A percentile compares a stretch with the other conserved stretches of the same genome.
Conservation (phyloP, 345 rosid genomes). For the Pelargonium nanum region DNA sequence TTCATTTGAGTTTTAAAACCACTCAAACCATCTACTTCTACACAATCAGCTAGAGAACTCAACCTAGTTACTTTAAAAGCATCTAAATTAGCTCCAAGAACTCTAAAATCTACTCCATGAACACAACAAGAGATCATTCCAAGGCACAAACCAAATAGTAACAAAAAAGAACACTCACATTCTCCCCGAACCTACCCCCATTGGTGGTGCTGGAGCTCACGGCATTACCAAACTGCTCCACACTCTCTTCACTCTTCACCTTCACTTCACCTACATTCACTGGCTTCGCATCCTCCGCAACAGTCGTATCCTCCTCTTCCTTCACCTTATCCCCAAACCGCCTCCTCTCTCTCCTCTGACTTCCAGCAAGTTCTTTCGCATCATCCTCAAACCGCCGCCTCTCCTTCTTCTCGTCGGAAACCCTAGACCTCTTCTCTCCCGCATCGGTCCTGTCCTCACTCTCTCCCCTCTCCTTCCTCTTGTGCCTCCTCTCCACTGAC, state of each 20-base stretch:
- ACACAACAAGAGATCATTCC: neutral
- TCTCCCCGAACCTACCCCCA: too few species aligned
- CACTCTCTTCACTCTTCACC: too few species aligned
- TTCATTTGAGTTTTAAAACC: neutral
- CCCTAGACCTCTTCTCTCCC: conserved; percentile 37
- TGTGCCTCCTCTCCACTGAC: conserved; percentile 18
- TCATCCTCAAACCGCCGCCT: conserved; percentile 52
- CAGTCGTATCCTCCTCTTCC: neutral
- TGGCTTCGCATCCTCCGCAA: too few species aligned
- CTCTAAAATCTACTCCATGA: too few species aligned
- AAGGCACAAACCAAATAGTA: neutral
- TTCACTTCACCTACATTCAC: too few species aligned
- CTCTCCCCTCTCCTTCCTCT: conserved; percentile 25
- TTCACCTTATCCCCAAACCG: conserved; percentile 13
- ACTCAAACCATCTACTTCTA: neutral
- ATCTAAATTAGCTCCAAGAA: too few species aligned
- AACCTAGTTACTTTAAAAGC: neutral
- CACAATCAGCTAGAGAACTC: neutral
- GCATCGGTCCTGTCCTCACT: conserved; percentile 23
- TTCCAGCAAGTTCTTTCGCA: conserved; percentile 8
- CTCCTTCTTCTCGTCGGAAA: conserved; percentile 24
- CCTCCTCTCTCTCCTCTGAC: conserved; percentile 19
- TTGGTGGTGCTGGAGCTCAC: too few species aligned
- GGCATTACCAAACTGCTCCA: too few species aligned
- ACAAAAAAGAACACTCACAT: too few species aligned